Base-by-base conservation (phyloP, 352 stramenopile species). In the Globisporangium paddicum region DNA sequence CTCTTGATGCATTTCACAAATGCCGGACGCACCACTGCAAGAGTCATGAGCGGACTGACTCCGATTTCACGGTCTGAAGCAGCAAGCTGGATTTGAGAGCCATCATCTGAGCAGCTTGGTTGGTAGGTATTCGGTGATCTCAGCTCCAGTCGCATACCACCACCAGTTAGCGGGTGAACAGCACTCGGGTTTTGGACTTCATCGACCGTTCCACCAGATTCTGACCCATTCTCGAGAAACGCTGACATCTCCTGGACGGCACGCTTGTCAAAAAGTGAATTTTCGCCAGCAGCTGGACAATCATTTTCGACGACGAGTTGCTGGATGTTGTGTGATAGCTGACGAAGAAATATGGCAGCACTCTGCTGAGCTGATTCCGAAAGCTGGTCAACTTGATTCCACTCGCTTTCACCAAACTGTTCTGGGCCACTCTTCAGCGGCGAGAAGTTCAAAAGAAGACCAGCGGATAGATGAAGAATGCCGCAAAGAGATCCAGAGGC, bases 401-500 rank as follows among this genome's bases (percentile, higher is more conserved):
- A 93, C 19, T 69, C 57, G 25, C 77, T 65, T 21, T 66, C 71
- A 41, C 81, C 59, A 47, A 83, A 66, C 3, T 56, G 26, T 16
- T n/a, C 28, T 35, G n/a, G 41, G 10, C 30, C 60, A 48, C 10
- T 28, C 42, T 34, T 60, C 18, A 41, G 21, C 5, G 58, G 35
- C 4, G 61, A 67, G 18, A 73, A 55, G 58, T 89, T 89, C n/a
- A 91, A 53, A 18, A 93, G 55, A 7, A 95, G 60, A 3, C 66
- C 75, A 1, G 71, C 77, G n/a, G 80, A 77, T 7, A 96, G 44
- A 23, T 90, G 77, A 19, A 96, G 32, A 7, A 96, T 62, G 6
- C 81, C 81, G 54, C 85, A 95, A 10, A 96, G 67, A 4, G 86
- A 96, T 13, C 86, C 86, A 11, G 81, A 93, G 28, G 82, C 78